Evolutionary conservation across 257 asterid species (phyloP), one percentile per base, ranked within the genome.

Genomic region (Handroanthus guayacan): DNA sequence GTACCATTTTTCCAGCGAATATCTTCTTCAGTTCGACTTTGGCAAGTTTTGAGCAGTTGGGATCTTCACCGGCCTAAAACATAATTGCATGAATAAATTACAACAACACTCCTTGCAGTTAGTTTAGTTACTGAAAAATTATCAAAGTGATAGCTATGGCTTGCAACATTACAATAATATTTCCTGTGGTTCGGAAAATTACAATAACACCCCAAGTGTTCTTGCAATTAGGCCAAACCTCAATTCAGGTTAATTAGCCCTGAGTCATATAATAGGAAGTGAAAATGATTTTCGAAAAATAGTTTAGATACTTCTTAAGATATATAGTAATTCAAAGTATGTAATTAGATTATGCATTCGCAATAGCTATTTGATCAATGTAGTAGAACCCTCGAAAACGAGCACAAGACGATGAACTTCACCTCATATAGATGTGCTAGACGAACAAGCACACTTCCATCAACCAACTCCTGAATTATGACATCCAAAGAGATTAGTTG

Each of bases 361-460:
- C 31, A 60, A 18, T 71, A 56, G 74, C 52, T 75, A 18, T 9
- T 67, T 37, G 51, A 25, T 12, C 11, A 55, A 34, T 55, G 47
- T 17, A 34, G 55, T 36, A 68, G 3, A 68, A 34, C 72, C 17
- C 5, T 4, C 44, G 50, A 67, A 20, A 47, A 34, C 20, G 61
- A 41, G 62, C 34, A 66, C 57, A 51, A 36, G 62, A 17, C 50
- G 5, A 39, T 0, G 62, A 50, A 36, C 34, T 63, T 74, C 77
- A 89, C 98, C 97, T 93, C 97, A 2, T 89, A 93, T 17, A 91
- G 80, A 93, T 93, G 92, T 5, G 94, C 98, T 78, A 93, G 69
- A 75, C 98, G 98, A 78, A 93, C 80, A 68, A 91, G 95, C 54
- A 84, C 91, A 25, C 75, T 80, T 66, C 90, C 89, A 68, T 88